Evolutionary conservation across 495 filamentous ascomycete genomes (phyloP), one percentile per base, ranked within the genome.

Genomic region (Margaritispora aquatica): DNA sequence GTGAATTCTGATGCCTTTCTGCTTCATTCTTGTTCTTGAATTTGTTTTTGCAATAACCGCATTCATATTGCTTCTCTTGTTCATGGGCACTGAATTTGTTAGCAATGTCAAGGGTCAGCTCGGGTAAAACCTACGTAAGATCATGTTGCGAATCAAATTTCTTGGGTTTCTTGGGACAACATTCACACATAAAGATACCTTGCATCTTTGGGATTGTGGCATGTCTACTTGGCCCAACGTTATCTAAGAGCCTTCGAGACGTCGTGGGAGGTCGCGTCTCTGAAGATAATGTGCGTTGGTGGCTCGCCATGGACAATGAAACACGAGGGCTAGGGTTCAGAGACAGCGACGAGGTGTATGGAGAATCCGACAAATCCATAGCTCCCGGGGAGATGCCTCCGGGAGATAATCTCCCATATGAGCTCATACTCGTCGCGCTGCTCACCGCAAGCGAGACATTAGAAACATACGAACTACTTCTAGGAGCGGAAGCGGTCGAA

Each of bases 21-120:
- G 94, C 94, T 75, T 98, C 94, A 62, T 98, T 98, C 72, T 98
- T 98, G 76, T 98, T 98, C 73, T 98, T 98, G 79, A 98, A 98
- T 21, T 92, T 83, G 70, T 97, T 97, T 44, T 86, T 85, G 70
- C 94, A 98, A 71, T 87, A 97, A 19, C 83, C 78, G 69, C 94
- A 98, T 54, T 84, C 84, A 72, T 97, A 97, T 71, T 98, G 95
- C 70, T 97, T 98, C 69, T 98, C 94, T 63, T 88, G 85, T 65
- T 92, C 88, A 67, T 98, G 94, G 10, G 72, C 71, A 63, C 80
- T 83, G 58, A 5, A 48, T 23, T 27, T n/a, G 13, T 47, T 13
- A 48, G 2, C 23, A 38, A 19, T 3, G 62, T 17, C 27, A 22
- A 19, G 5, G 3, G 2, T 13, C 15, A 36, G 31, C 9, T n/a